Evolutionary conservation across 2,329 filamentous ascomycete species (phyloP).

Genomic region (Pyricularia sp.): DNA sequence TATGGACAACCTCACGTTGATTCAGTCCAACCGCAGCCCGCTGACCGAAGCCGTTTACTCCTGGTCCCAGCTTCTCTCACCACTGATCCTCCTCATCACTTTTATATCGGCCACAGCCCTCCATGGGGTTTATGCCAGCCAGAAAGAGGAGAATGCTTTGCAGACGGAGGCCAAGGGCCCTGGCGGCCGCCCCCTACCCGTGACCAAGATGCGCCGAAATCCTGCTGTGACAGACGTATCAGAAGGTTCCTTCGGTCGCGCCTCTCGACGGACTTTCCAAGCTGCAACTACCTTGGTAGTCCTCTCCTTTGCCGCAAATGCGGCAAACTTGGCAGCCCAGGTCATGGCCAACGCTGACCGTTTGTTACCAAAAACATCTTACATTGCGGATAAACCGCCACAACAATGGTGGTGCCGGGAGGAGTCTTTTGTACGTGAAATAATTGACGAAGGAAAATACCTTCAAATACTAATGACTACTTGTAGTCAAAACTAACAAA

Average conservation of each 20-base stretch:
- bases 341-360: slow-evolving; percentile 52
- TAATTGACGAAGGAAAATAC: neutral
- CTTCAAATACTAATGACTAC: neutral
- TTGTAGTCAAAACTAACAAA: neutral
- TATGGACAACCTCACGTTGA: slow-evolving; percentile 3
- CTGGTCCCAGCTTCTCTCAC: slow-evolving; percentile 40
- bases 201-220: slow-evolving; percentile 33
- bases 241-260: slow-evolving; percentile 48
- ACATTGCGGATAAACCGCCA: slow-evolving; percentile 6
- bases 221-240: neutral
- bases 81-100: slow-evolving; percentile 39
- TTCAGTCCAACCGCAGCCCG: slow-evolving; percentile 12
- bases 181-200: slow-evolving; percentile 79
- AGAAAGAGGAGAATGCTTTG: slow-evolving; percentile 36
- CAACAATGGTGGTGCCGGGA: slow-evolving; percentile 76
- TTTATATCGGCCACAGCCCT: slow-evolving; percentile 41
- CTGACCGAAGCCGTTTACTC: slow-evolving; percentile 33
- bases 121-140: slow-evolving; percentile 43
- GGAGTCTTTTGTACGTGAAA: slow-evolving; percentile 18
- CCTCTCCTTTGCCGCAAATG: slow-evolving; percentile 67
- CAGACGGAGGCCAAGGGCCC: slow-evolving; percentile 57
- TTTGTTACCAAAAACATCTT: neutral
- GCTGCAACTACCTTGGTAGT: slow-evolving; percentile 64
- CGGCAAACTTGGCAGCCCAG: slow-evolving; percentile 63
- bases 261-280: slow-evolving; percentile 63